phyloP scores from a whole-genome alignment of 208 protist genomes.

The Entamoeba dispar region DNA sequence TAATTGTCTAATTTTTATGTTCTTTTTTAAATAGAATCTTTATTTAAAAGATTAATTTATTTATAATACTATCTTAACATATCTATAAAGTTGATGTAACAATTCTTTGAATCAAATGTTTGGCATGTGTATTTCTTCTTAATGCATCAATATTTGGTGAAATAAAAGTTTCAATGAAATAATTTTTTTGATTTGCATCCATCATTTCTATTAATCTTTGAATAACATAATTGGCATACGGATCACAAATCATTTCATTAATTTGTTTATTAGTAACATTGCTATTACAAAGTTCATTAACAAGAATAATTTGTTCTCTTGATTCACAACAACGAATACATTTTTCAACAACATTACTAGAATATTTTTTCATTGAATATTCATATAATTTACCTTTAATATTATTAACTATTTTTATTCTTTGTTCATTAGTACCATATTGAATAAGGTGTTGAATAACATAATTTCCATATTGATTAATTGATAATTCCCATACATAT shows the following conservation, averaged over 20 bases:
- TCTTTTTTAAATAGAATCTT: too few species aligned
- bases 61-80: too few species aligned
- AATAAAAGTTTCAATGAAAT: neutral
- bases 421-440: neutral
- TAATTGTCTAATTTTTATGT: too few species aligned
- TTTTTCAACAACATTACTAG: constrained; percentile 2
- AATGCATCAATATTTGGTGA: neutral
- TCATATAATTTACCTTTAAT: neutral
- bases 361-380: neutral
- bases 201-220: neutral
- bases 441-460: constrained; percentile 12
- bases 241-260: neutral
- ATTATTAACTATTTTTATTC: neutral
- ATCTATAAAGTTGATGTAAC: too few species aligned
- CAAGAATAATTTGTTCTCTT: neutral
- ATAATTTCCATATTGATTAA: constrained; percentile 19
- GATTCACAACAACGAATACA: neutral
- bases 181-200: neutral
- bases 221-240: constrained; percentile 2
- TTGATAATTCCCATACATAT: neutral
- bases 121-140: neutral
- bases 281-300: neutral
- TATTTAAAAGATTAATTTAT: too few species aligned
- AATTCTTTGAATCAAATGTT: neutral
- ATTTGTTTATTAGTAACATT: neutral